Base-by-base conservation (phyloP, 441 rosid species). In the Populus hybrid region DNA sequence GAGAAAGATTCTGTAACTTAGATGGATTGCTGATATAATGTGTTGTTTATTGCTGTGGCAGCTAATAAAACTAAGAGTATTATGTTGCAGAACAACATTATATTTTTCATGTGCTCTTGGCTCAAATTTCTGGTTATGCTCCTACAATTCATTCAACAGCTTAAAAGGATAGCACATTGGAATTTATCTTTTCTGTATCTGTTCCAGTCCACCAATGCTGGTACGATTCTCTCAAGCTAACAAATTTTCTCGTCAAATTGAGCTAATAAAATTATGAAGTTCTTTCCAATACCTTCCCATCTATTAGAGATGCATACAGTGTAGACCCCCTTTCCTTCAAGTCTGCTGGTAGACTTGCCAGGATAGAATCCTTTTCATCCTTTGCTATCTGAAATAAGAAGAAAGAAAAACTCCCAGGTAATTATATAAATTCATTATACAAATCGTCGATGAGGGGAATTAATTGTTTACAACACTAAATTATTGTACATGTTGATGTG, bases 341-440 rank as follows among this genome's bases (percentile, higher is more conserved):
- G 32, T 90, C 93, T 70, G 84, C 86, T 10, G 99, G 98, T 75
- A 95, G 77, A 82, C 95, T 90, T 76, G 89, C 90, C 86, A 92
- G 76, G 73, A 95, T 92, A 42, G 90, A 76, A 82, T 91, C 90
- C 76, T 88, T 95, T 78, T 89, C 97, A 21, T 92, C 97, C 57
- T 72, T 72, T 34, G 98, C 99, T 76, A 88, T 90, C 98, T 95
- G 85, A 86, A 76, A 76, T 59, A 64, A 78, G 73, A 54, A 40
- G 77, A 74, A 68, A 50, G 66, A 65, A 10, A 69, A 57, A 79
- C 0, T 57, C 28, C 5, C 30, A 76, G 34, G 6, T 21, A 75
- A 64, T 30, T 59, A 70, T 38, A 61, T 73, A 38, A 38, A 38
- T 38, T 38, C 10, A 38, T 8, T 9, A 8, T 38, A 2, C 10